These are phyloP conservation scores for Cystobasidium tubakii DNA, from an alignment of 768 basidiomycete genomes.

Conservation along the genomic window DNA sequence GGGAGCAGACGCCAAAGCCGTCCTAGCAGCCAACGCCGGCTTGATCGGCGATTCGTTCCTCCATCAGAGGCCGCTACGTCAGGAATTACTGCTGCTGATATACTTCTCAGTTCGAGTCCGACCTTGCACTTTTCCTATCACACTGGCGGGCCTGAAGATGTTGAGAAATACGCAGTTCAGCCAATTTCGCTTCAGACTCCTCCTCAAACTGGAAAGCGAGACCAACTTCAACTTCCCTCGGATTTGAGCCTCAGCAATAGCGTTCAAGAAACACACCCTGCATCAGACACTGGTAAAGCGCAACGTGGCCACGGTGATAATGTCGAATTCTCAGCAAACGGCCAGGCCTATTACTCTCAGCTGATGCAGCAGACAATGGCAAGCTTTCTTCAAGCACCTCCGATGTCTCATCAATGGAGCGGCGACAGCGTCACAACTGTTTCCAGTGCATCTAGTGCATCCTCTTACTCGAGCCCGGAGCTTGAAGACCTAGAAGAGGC, in stretches of 20 bases:
- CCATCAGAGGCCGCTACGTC: no score
- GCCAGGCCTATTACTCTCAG: neutral
- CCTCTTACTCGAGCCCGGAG: neutral
- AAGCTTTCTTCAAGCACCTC: constrained; percentile 1
- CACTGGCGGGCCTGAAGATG: neutral
- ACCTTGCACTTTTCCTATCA: neutral
- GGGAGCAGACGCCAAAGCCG: neutral
- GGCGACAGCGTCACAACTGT: neutral
- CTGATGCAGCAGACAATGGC: neutral
- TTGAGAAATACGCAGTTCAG: neutral
- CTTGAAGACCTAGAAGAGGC: neutral
- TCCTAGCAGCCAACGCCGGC: neutral
- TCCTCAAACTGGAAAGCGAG: neutral
- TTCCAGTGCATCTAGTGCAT: neutral
- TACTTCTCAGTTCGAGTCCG: neutral
- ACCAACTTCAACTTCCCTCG: neutral
- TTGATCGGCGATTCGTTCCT: neutral
- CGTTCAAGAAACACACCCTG: neutral
- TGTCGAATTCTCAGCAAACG: neutral
- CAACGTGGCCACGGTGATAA: neutral
- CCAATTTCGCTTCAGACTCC: neutral
- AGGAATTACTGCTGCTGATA: neutral
- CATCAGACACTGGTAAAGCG: neutral
- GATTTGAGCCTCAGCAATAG: neutral
- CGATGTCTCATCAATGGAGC: neutral